Base-by-base conservation (phyloP, 306 rosid species). In the Bauhinia variegata region DNA sequence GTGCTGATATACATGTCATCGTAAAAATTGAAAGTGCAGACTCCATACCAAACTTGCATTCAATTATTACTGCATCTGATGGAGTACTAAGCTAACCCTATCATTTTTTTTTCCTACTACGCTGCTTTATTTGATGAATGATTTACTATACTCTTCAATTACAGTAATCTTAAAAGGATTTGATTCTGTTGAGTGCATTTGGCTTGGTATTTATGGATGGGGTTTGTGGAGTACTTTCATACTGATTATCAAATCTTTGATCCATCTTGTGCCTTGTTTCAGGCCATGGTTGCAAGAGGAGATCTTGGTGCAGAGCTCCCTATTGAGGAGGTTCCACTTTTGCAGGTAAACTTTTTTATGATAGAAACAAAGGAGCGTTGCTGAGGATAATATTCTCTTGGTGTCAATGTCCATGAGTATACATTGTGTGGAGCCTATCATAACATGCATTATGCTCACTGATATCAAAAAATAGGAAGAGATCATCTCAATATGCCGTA, bases 21-120 rank as follows among this genome's bases (percentile, higher is more conserved):
- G 99, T 93, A 23, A 93, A 93, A 68, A 93, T 90, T 72, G 99
- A 90, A 79, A 93, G 99, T 57, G 99, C 97, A 37, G 96, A 93
- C 72, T 93, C 99, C 23, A 90, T 93, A 67, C 91, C 96, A 46
- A 93, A 93, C 68, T 79, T 93, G 83, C 87, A 86, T 78, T 93
- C 99, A 46, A 93, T 93, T 62, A 93, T 93, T 87, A 72, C 75
- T 9, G 75, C 75, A 0, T 78, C 82, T 67, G 82, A 78, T 54
- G 82, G 82, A 79, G 82, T 78, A 32, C 54, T 61, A 18, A 67
- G 44, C 72, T 67, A 78, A 44, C 48, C 75, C 59, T 68, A 60
- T 41, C 47, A 57, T 39, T 36, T 28, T 51, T 58, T 76, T 44
- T 12, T 60, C 31, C 32, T 59, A 31, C 14, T n/a, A n/a, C 44